phyloP scores from a whole-genome alignment of 2,329 filamentous ascomycete species.

The Clonostachys solani region DNA sequence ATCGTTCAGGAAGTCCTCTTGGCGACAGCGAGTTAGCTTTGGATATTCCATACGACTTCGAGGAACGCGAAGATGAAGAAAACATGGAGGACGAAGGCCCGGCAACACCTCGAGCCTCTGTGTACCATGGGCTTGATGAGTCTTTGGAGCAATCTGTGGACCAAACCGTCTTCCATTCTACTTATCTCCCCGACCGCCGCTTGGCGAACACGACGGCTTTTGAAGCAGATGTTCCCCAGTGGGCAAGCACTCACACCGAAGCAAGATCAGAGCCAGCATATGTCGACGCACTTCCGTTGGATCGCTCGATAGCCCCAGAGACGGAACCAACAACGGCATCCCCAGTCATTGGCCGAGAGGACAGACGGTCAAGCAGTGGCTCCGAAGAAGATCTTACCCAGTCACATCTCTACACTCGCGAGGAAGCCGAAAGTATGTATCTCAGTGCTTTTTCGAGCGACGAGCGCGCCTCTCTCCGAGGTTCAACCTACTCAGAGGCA shows the following conservation, averaged over 20 bases:
- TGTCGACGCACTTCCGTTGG: neutral
- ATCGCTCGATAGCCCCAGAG: neutral
- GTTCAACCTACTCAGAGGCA: neutral
- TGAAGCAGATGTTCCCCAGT: neutral
- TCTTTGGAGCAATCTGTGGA: slow-evolving; percentile 9
- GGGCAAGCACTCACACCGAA: neutral
- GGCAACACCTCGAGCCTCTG: slow-evolving; percentile 50
- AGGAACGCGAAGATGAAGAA: slow-evolving; percentile 24
- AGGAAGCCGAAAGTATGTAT: slow-evolving; percentile 84
- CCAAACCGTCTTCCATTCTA: slow-evolving; percentile 21
- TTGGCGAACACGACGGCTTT: neutral
- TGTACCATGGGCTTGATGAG: slow-evolving; percentile 29
- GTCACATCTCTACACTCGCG: slow-evolving; percentile 71
- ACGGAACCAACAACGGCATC: neutral
- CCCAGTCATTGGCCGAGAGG: neutral
- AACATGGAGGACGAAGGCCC: slow-evolving; percentile 28
- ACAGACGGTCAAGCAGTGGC: slow-evolving; percentile 1
- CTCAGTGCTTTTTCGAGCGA: slow-evolving; percentile 62
- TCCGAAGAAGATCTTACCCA: slow-evolving; percentile 46
- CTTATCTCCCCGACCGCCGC: slow-evolving; percentile 2
- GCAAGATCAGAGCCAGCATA: neutral
- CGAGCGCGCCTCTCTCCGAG: slow-evolving; percentile 25
- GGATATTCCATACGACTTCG: slow-evolving; percentile 50
- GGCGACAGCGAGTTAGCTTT: slow-evolving; percentile 52
- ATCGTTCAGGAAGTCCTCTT: slow-evolving; percentile 6